Evolutionary conservation across 2,329 filamentous ascomycete species (phyloP).

Genomic region (Hypoxylon sp.): DNA sequence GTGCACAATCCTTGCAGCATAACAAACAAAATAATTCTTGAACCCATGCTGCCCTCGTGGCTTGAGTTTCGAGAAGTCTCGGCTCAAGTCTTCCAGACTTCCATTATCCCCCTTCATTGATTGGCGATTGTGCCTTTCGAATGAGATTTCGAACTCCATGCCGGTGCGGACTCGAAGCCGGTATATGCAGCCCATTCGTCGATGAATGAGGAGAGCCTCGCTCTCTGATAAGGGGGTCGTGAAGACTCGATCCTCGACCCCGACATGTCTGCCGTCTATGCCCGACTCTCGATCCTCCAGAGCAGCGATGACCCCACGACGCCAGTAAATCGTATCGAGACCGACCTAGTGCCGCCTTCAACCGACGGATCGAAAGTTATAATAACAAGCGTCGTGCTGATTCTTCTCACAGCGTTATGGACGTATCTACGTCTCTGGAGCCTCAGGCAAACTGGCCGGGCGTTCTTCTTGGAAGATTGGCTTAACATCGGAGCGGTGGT

Average conservation of each 20-base stretch:
- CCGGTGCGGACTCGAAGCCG: neutral
- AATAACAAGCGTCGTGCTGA: conserved; percentile 21
- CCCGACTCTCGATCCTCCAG: conserved; percentile 22
- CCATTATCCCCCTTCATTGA: conserved; percentile 3
- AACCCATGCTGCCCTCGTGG: conserved; percentile 23
- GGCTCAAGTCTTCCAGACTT: conserved; percentile 9
- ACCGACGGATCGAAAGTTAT: conserved; percentile 36
- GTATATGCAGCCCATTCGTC: conserved; percentile 24
- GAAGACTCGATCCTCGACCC: conserved; percentile 7
- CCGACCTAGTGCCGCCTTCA: conserved; percentile 34
- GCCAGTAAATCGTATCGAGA: conserved; percentile 19
- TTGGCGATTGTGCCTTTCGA: conserved; percentile 12
- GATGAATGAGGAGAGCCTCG: conserved; percentile 22
- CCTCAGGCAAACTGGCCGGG: conserved; percentile 26
- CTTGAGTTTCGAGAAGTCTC: conserved; percentile 19
- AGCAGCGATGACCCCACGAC: conserved; percentile 19
- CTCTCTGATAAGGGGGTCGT: conserved; percentile 14
- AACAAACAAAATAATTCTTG: conserved; percentile 27
- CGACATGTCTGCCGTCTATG: conserved; percentile 34
- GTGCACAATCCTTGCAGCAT: conserved; percentile 25
- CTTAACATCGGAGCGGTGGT: conserved; percentile 33
- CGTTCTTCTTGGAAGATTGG: conserved; percentile 37
- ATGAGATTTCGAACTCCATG: conserved; percentile 1
- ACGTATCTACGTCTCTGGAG: conserved; percentile 41
- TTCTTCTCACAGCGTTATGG: conserved; percentile 38